phyloP scores from a whole-genome alignment of 1,139 yeast species.

The Zhuliangozyma parablackwelliae region DNA sequence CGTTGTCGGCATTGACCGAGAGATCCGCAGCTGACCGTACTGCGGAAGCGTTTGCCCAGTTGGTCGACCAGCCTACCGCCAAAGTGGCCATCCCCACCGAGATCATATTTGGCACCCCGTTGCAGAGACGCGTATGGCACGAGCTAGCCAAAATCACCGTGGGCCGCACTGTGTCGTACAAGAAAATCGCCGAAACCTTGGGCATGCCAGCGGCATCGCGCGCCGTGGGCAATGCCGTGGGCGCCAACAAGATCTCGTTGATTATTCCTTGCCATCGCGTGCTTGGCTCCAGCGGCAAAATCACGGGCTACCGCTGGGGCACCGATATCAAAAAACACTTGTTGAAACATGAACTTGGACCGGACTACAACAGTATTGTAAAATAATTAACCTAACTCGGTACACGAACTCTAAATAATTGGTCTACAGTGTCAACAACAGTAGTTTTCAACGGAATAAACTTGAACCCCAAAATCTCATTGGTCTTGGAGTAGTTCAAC shows the following conservation, averaged over 20 bases:
- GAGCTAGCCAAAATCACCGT: slow-evolving; percentile 12
- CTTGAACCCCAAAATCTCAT: slow-evolving; percentile 31
- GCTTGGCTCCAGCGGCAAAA: slow-evolving; percentile 12
- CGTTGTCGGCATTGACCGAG: slow-evolving; percentile 7
- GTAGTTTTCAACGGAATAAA: slow-evolving; percentile 32
- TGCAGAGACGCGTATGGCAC: slow-evolving; percentile 21
- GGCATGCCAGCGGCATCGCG: slow-evolving; percentile 16
- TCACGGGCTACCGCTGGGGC: slow-evolving; percentile 23
- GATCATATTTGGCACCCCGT: slow-evolving; percentile 19
- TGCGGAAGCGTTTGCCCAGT: slow-evolving; percentile 9
- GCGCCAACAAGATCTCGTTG: slow-evolving; percentile 20
- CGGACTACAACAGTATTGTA: slow-evolving; percentile 4
- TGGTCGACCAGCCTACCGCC: slow-evolving; percentile 12
- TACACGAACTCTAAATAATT: neutral
- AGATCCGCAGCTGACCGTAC: slow-evolving; percentile 9
- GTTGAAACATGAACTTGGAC: slow-evolving; percentile 8
- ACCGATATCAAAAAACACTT: slow-evolving; percentile 13
- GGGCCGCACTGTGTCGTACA: slow-evolving; percentile 15
- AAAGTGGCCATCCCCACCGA: slow-evolving; percentile 7
- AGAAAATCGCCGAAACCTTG: slow-evolving; percentile 14
- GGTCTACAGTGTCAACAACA: slow-evolving; percentile 32
- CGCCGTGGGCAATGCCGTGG: slow-evolving; percentile 21
- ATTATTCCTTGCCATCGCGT: slow-evolving; percentile 26
- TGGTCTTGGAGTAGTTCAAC: slow-evolving; percentile 16
- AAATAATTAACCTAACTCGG: neutral